Base-by-base conservation (phyloP, 208 protist genomes). In the Wallacemonas sp. region DNA sequence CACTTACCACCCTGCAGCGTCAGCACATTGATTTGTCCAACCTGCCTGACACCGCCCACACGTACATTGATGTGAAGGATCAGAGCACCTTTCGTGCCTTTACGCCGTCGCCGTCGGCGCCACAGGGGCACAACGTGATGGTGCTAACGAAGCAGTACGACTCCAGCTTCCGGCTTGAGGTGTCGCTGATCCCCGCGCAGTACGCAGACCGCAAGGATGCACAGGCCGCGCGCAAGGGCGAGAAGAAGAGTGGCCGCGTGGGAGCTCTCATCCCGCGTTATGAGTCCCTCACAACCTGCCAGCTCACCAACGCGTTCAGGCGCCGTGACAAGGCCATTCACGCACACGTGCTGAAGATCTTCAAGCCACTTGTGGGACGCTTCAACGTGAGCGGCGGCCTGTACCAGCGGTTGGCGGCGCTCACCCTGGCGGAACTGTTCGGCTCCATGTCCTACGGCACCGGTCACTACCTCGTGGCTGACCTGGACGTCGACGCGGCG, bases 251-350 rank as follows among this genome's bases (percentile, higher is more conserved):
- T 26, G 52, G 54, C 27, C 34, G n/a, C 22, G 64, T 67, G 36
- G 55, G 57, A n/a, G 32, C 46, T 4, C 68, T 80, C 30, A 55
- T 71, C 30, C 65, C 77, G 13, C 66, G 44, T 42, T 86, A 84
- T 67, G 73, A 77, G 48, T 61, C 72, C 10, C 60, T 94, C 3
- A 72, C 76, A 26, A 81, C 78, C 17, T 94, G 89, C 63, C 89
- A 94, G 68, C 75, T 91, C 57, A 89, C 80, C 34, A 94, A 94
- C 68, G 53, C 65, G 19, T 90, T 94, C 59, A 81, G 88, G 27
- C 66, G 66, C 22, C 76, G 88, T 24, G 73, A 87, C 30, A 94
- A 94, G 72, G 72, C 72, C 13, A 77, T 91, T 36, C 26, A 66
- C 46, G 38, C 50, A 45, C 84, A 85, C 61, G 71, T 76, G 69